These are phyloP conservation scores for Barnettozyma vustinii DNA, from an alignment of 805 yeast species.

Conservation along the genomic window DNA sequence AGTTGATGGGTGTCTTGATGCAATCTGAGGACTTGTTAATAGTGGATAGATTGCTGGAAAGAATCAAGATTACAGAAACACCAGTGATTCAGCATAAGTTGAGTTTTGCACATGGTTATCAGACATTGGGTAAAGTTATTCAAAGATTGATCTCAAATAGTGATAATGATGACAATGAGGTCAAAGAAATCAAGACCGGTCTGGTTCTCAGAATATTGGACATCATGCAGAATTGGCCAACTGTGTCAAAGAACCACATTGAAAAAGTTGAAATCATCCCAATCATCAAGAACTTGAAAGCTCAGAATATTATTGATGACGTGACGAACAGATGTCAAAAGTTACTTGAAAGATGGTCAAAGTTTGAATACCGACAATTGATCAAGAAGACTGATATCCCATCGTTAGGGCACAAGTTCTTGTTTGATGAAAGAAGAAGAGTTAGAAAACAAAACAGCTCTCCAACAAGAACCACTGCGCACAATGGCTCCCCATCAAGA, in stretches of 20 bases:
- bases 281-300: conserved; percentile 41
- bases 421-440: conserved; percentile 19
- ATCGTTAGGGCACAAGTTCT: neutral
- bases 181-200: conserved; percentile 11
- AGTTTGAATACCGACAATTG: conserved; percentile 74
- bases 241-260: conserved; percentile 72
- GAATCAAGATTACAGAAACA: conserved; percentile 54
- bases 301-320: conserved; percentile 21
- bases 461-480: neutral
- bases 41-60: conserved; percentile 57
- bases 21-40: conserved; percentile 68
- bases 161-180: conserved; percentile 2
- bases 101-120: conserved; percentile 81
- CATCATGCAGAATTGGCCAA: conserved; percentile 61
- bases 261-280: conserved; percentile 67
- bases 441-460: conserved; percentile 3
- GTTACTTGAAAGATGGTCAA: conserved; percentile 64
- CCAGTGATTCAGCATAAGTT: conserved; percentile 49
- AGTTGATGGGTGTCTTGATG: conserved; percentile 75
- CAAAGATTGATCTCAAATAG: conserved; percentile 21
- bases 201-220: conserved; percentile 46
- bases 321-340: conserved; percentile 34
- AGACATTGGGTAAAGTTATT: conserved; percentile 61
- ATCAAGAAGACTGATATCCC: conserved; percentile 54
- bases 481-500: neutral